These are phyloP conservation scores for Phytophthora citricola DNA, from an alignment of 352 stramenopile genomes.

Conservation along the genomic window DNA sequence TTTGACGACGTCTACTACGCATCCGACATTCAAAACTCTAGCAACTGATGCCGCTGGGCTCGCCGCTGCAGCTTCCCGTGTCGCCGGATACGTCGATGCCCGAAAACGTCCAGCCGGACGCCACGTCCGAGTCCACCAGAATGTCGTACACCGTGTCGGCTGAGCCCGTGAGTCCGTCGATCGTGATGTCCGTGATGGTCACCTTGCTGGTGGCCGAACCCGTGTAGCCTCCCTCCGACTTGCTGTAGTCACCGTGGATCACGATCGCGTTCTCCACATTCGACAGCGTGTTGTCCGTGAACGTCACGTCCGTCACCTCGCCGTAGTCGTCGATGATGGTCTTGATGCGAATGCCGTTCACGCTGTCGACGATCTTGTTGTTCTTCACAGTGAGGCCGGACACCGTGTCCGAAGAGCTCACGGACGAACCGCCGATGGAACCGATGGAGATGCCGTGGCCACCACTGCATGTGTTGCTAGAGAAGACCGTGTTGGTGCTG, in stretches of 20 bases:
- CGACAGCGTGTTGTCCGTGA: neutral
- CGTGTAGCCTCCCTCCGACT: neutral
- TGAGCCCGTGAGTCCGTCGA: constrained; percentile 28
- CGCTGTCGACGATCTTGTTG: neutral
- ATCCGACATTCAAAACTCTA: neutral
- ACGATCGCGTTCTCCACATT: neutral
- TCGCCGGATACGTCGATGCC: constrained; percentile 21
- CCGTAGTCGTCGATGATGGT: neutral
- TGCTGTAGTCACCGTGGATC: constrained; percentile 4
- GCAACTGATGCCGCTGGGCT: constrained; percentile 28
- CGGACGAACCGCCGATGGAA: neutral
- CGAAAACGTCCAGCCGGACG: constrained; percentile 30
- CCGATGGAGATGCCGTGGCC: neutral
- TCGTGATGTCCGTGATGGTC: neutral
- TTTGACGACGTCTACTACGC: neutral
- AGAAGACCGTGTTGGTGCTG: constrained; percentile 15
- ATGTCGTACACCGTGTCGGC: constrained; percentile 34
- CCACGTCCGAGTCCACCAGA: constrained; percentile 17
- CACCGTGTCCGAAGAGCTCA: constrained; percentile 11
- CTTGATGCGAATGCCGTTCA: neutral
- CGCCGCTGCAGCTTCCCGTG: constrained; percentile 25
- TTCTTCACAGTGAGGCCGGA: neutral
- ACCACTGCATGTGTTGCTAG: neutral
- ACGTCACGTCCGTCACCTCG: neutral
- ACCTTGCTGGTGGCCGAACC: neutral